These are phyloP conservation scores for Cryoendolithus antarcticus DNA, from an alignment of 2,329 filamentous ascomycete genomes.

Conservation along the genomic window DNA sequence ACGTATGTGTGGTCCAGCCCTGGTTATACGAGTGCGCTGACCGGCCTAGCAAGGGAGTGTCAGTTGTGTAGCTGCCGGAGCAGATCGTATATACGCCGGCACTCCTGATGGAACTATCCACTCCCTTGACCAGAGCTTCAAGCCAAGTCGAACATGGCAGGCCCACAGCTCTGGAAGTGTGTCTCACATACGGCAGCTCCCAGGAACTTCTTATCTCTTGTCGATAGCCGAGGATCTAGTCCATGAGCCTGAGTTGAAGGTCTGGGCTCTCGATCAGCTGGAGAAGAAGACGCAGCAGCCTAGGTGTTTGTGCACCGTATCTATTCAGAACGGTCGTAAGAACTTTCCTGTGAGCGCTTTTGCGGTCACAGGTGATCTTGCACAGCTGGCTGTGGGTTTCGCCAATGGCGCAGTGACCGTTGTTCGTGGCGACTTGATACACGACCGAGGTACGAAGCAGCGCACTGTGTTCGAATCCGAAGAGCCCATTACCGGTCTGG, in stretches of 20 bases:
- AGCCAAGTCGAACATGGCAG: constrained; percentile 72
- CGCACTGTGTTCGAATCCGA: constrained; percentile 93
- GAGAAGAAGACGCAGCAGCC: constrained; percentile 90
- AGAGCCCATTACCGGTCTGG: constrained; percentile 86
- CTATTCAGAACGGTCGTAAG: constrained; percentile 78
- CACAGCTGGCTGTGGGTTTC: constrained; percentile 89
- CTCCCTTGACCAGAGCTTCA: constrained; percentile 79
- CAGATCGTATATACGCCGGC: constrained; percentile 80
- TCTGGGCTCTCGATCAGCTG: constrained; percentile 91
- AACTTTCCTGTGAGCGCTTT: constrained; percentile 95
- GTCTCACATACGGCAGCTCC: constrained; percentile 84
- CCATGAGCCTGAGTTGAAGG: constrained; percentile 78
- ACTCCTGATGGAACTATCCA: constrained; percentile 75
- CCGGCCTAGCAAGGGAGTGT: constrained; percentile 48
- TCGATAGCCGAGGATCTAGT: constrained; percentile 81
- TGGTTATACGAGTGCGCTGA: constrained; percentile 8
- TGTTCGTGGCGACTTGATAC: constrained; percentile 84
- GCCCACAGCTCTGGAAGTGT: constrained; percentile 72
- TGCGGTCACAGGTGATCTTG: constrained; percentile 72
- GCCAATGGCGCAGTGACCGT: constrained; percentile 90
- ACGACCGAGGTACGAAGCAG: constrained; percentile 88
- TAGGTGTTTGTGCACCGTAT: constrained; percentile 73
- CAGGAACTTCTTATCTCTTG: constrained; percentile 72
- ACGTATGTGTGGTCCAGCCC: constrained; percentile 13
- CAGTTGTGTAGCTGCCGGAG: constrained; percentile 72